These are phyloP conservation scores for Brassica incana DNA, from an alignment of 345 rosid genomes.

Conservation along the genomic window DNA sequence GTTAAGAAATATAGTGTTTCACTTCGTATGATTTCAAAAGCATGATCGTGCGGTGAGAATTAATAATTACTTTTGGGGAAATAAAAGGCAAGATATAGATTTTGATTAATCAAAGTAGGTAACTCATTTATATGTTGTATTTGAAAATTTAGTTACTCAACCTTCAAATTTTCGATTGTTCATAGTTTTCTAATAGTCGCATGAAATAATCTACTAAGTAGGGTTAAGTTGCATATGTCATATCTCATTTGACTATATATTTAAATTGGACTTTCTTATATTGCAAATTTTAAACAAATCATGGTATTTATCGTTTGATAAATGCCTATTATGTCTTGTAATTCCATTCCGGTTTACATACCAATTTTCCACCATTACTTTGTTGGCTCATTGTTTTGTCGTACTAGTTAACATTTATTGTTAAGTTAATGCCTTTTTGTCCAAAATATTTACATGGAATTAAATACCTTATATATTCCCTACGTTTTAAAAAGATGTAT, in stretches of 20 bases:
- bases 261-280: not conserved
- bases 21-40: conserved; percentile 11
- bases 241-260: not conserved
- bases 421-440: not conserved
- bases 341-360: not conserved
- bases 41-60: conserved; percentile 33
- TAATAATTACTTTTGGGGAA: conserved; percentile 22
- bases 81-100: conserved; percentile 16
- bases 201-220: not conserved
- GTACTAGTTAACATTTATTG: no score
- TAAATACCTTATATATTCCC: not conserved
- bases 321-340: not conserved
- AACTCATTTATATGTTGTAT: not conserved
- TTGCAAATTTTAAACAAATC: not conserved
- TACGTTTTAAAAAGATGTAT: no score
- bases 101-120: not conserved
- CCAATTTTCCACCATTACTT: not conserved
- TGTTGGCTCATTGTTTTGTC: not conserved
- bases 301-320: not conserved
- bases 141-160: no score
- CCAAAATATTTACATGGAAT: not conserved
- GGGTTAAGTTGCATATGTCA: not conserved
- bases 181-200: not conserved
- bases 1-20: no score
- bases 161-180: no score